Conservation (phyloP, 768 basidiomycete genomes). For the Collybia nuda region DNA sequence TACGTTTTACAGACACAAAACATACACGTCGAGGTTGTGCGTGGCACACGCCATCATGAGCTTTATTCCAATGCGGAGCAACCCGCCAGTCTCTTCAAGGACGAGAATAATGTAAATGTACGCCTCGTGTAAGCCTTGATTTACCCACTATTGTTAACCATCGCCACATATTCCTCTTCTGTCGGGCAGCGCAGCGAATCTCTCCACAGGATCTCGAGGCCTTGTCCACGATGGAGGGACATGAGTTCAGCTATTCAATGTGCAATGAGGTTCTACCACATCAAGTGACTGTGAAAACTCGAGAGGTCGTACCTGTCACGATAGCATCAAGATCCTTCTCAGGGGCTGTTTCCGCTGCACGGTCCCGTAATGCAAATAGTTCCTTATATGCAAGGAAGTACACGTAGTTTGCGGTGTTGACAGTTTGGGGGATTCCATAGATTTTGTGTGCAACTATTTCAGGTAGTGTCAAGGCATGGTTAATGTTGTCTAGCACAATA, state of each 20-base stretch:
- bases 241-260: slow-evolving; percentile 57
- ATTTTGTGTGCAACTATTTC: slow-evolving; percentile 86
- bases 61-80: slow-evolving; percentile 87
- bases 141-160: slow-evolving; percentile 91
- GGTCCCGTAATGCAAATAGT: slow-evolving; percentile 57
- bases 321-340: slow-evolving; percentile 60
- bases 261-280: background rate
- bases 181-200: slow-evolving; percentile 90
- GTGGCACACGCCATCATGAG: slow-evolving; percentile 92
- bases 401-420: slow-evolving; percentile 96
- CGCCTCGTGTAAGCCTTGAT: background rate
- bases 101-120: background rate
- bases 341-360: slow-evolving; percentile 15
- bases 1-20: background rate
- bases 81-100: slow-evolving; percentile 81
- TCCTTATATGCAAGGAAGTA: slow-evolving; percentile 94
- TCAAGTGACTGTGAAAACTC: background rate
- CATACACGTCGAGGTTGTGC: slow-evolving; percentile 56
- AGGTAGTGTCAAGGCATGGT: background rate
- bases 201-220: slow-evolving; percentile 92
- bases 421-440: slow-evolving; percentile 94
- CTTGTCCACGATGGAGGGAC: slow-evolving; percentile 93
- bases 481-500: background rate
- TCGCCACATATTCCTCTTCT: slow-evolving; percentile 90
- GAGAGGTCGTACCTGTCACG: slow-evolving; percentile 64